Conservation (phyloP, 2,329 filamentous ascomycete species). For the Aspergillus brasiliensis region DNA sequence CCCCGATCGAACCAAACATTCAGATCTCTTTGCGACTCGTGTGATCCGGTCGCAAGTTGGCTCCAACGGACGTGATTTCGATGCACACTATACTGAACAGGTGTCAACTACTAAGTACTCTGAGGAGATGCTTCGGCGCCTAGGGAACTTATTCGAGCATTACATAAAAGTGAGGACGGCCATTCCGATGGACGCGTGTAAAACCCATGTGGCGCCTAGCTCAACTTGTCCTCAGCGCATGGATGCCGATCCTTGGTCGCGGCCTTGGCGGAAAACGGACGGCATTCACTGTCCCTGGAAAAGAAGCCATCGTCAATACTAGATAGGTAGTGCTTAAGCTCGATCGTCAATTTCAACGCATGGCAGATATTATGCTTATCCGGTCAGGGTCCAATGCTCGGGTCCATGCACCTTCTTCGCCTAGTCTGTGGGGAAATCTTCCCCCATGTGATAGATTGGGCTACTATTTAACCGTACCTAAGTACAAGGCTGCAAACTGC, state of each 20-base stretch:
- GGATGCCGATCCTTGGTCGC: constrained; percentile 6
- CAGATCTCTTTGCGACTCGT: background rate
- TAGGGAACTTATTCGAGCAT: background rate
- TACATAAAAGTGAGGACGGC: constrained; percentile 1
- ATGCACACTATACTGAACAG: background rate
- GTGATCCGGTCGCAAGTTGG: background rate
- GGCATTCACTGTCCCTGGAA: no score
- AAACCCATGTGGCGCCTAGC: background rate
- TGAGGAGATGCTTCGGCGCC: no score
- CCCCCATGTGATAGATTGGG: background rate
- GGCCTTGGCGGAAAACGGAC: background rate
- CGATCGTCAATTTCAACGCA: background rate
- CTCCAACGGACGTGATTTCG: background rate
- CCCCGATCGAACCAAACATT: background rate
- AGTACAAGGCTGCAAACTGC: background rate
- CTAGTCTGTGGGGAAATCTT: background rate
- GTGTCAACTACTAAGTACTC: background rate
- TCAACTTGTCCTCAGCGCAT: background rate
- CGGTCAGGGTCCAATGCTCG: constrained; percentile 1
- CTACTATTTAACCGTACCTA: background rate
- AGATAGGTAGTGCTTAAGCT: no score
- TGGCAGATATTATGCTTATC: background rate
- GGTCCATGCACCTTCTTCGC: background rate
- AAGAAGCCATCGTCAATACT: background rate
- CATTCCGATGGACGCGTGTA: constrained; percentile 4